Conservation (phyloP, 805 yeast species). For the Ogataea nonfermentans region DNA sequence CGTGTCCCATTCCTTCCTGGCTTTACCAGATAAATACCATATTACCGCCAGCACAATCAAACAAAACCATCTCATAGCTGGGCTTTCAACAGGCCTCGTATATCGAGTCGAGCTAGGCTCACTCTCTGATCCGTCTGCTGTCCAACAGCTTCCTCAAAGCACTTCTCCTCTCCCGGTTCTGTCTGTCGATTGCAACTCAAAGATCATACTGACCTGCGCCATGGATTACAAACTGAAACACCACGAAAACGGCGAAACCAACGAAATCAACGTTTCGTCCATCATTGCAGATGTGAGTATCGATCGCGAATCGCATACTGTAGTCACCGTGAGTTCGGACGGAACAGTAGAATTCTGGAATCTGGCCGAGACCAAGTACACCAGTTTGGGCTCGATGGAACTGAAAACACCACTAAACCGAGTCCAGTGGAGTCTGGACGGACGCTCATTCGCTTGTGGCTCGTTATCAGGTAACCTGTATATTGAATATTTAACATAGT, state of each 20-base stretch:
- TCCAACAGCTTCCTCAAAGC: conserved; percentile 7
- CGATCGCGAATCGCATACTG: conserved; percentile 7
- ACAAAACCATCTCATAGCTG: conserved; percentile 22
- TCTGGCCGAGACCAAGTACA: conserved; percentile 25
- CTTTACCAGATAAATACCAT: conserved; percentile 10
- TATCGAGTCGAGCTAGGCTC: conserved; percentile 15
- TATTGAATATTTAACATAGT: conserved; percentile 2
- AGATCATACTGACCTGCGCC: conserved; percentile 7
- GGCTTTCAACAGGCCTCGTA: conserved; percentile 25
- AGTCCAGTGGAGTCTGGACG: conserved; percentile 16
- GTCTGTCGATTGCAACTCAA: conserved; percentile 16
- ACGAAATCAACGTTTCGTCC: conserved; percentile 7
- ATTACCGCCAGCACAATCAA: conserved; percentile 23
- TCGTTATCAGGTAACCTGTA: conserved; percentile 26
- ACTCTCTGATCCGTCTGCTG: conserved; percentile 12
- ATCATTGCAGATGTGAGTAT: conserved; percentile 15
- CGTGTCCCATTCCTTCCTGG: conserved; percentile 14
- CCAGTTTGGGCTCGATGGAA: conserved; percentile 27
- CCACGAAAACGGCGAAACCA: conserved; percentile 1
- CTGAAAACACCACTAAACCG: conserved; percentile 22
- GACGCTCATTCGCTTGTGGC: conserved; percentile 20
- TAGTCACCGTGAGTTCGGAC: conserved; percentile 16
- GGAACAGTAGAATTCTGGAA: conserved; percentile 36
- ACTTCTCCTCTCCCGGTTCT: conserved; percentile 19
- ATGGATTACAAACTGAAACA: conserved; percentile 15